Conservation (phyloP, 1,139 yeast genomes). For the Pichia sp. region DNA sequence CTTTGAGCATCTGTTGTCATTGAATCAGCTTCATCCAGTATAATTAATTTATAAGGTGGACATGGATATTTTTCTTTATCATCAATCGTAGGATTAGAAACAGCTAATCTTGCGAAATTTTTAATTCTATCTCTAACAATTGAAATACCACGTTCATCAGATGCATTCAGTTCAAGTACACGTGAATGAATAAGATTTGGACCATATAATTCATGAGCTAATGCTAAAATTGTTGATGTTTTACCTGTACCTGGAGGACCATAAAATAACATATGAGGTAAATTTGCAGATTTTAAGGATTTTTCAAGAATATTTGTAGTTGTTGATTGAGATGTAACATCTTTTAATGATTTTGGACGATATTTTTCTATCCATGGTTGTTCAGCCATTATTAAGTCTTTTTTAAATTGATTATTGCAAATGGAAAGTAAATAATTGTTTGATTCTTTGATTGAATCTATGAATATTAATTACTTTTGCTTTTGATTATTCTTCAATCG, state of each 20-base stretch:
- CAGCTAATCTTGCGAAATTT: constrained; percentile 82
- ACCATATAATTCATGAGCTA: constrained; percentile 79
- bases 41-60: constrained; percentile 78
- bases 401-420: neutral
- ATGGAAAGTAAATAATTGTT: too few relatives aligned
- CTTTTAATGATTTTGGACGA: constrained; percentile 78
- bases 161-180: constrained; percentile 88
- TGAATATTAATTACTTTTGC: too few relatives aligned
- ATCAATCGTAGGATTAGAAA: constrained; percentile 69
- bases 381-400: constrained; percentile 10
- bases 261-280: constrained; percentile 93
- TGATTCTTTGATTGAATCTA: too few relatives aligned
- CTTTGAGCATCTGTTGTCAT: constrained; percentile 99
- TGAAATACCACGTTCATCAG: constrained; percentile 93
- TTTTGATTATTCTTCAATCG: too few relatives aligned
- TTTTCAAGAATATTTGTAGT: constrained; percentile 81
- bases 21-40: constrained; percentile 93
- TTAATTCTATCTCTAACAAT: constrained; percentile 90
- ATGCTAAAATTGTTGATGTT: constrained; percentile 85
- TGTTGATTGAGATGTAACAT: constrained; percentile 87
- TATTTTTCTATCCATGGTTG: constrained; percentile 18
- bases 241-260: constrained; percentile 99
- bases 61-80: constrained; percentile 77
- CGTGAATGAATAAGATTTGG: constrained; percentile 64
- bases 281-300: constrained; percentile 70